phyloP scores from a whole-genome alignment of 345 rosid genomes.

The Jatropha curcas region DNA sequence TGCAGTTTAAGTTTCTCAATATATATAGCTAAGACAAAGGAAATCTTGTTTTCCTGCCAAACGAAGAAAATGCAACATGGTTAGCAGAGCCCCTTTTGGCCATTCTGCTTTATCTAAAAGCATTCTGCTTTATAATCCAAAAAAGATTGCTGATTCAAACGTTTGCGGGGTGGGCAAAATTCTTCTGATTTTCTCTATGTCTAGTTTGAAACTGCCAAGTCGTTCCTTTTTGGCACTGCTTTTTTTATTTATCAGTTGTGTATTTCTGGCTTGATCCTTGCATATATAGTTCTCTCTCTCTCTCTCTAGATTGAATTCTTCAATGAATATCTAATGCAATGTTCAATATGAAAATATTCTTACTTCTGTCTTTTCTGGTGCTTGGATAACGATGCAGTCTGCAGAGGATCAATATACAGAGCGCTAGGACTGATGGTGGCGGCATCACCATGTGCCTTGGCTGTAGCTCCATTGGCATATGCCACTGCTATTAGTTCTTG shows the following conservation, averaged over 20 bases:
- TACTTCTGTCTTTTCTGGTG: constrained; percentile 11
- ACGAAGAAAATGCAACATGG: not conserved
- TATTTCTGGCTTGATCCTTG: constrained; percentile 6
- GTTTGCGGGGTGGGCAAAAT: not conserved
- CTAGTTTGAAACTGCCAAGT: not conserved
- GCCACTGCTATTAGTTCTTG: constrained; percentile 95
- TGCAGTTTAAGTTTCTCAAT: not conserved
- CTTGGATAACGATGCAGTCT: constrained; percentile 47
- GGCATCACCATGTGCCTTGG: constrained; percentile 97
- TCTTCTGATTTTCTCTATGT: not conserved
- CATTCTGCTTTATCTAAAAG: not conserved
- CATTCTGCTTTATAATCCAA: not conserved
- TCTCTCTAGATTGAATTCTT: not conserved
- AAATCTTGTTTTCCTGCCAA: not conserved
- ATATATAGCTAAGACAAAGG: too few species aligned
- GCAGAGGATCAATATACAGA: constrained; percentile 93
- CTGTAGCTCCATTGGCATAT: constrained; percentile 98
- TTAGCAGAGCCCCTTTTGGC: not conserved
- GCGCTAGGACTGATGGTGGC: constrained; percentile 97
- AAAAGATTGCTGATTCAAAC: not conserved
- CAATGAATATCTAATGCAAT: not conserved
- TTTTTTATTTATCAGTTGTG: not conserved
- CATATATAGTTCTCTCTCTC: not conserved
- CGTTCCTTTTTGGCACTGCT: not conserved
- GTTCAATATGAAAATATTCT: constrained; percentile 7